Base-by-base conservation (phyloP, 192 early-diverging fungal species). In the Helicostylum pulchrum region DNA sequence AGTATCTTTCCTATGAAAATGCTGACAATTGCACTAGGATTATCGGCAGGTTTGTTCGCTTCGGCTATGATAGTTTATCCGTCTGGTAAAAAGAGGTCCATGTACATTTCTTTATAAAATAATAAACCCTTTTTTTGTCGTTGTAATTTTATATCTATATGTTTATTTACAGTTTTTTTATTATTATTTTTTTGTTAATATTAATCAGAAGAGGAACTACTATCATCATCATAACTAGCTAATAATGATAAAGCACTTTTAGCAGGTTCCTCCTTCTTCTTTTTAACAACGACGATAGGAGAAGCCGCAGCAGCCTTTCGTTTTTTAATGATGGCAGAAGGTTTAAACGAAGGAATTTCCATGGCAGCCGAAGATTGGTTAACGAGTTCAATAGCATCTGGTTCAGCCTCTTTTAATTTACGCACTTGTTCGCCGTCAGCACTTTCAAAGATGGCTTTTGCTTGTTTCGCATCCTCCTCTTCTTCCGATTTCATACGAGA, bases 401-500 rank as follows among this genome's bases (percentile, higher is more conserved):
- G 51, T 17, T 72, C 68, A 19, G 46, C 62, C 0, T 74, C 72
- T 7, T 58, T 20, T 45, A 91, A 51, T 63, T 88, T 76, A 50
- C 79, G 77, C 9, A 94, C 86, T 21, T 60, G 57, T 30, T 88
- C 83, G 14, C 90, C 92, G 71, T 90, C 87, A 0, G 67, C 74
- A 47, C 72, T 78, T 43, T 85, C 65, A 63, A 94, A 94, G 0
- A 88, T 75, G 0, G 78, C 66, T 19, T 82, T 82, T 5, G 88
- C 85, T 15, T 87, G 48, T 10, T 85, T 85, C 56, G 92, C 90
- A 53, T 90, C 84, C 50, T 88, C 85, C 11, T 84, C 81, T 62
- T 85, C 81, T 47, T 81, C 66, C 17, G 61, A 51, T 10, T 59
- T 64, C 51, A 78, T 71, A 10, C 66, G 52, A 20, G 61, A 12